Conservation (phyloP, 164 flowering plant genomes). For the Sextonia rubra region DNA sequence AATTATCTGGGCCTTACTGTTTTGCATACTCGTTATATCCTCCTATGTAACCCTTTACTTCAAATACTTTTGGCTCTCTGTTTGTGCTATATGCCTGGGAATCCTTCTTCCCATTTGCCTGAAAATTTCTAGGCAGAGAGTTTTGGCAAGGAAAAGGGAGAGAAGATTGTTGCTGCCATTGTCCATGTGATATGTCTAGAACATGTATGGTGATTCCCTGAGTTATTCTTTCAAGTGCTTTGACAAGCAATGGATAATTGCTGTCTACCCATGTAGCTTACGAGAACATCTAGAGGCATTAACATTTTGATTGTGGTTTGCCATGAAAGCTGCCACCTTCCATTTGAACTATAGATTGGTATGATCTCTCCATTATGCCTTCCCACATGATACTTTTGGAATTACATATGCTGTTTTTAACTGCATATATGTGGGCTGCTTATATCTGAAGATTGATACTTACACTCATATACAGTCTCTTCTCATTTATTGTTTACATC, state of each 20-base stretch:
- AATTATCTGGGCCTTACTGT: conserved; percentile 36
- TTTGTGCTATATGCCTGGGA: conserved; percentile 28
- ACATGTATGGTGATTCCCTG: conserved; percentile 2
- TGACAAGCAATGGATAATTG: background rate
- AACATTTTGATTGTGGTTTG: background rate
- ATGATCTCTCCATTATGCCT: conserved; percentile 1
- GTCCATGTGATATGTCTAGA: conserved; percentile 35
- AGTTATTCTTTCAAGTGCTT: background rate
- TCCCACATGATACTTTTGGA: background rate
- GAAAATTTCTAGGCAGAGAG: conserved; percentile 33
- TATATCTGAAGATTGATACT: conserved; percentile 11
- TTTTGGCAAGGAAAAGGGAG: conserved; percentile 43
- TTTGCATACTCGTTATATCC: conserved; percentile 30
- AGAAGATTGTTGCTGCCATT: conserved; percentile 43
- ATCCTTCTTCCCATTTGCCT: conserved; percentile 39
- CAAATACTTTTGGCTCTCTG: conserved; percentile 31
- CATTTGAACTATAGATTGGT: conserved; percentile 4
- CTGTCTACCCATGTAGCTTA: conserved; percentile 3
- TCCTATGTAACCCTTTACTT: conserved; percentile 37
- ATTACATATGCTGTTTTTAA: background rate
- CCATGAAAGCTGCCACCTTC: background rate
- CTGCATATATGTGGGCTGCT: background rate
- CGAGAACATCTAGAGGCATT: conserved; percentile 1
- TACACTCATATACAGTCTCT: background rate
- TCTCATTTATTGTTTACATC: conserved; percentile 8